phyloP scores from a whole-genome alignment of 2,329 filamentous ascomycete genomes.

The Thielaviopsis ethacetica region DNA sequence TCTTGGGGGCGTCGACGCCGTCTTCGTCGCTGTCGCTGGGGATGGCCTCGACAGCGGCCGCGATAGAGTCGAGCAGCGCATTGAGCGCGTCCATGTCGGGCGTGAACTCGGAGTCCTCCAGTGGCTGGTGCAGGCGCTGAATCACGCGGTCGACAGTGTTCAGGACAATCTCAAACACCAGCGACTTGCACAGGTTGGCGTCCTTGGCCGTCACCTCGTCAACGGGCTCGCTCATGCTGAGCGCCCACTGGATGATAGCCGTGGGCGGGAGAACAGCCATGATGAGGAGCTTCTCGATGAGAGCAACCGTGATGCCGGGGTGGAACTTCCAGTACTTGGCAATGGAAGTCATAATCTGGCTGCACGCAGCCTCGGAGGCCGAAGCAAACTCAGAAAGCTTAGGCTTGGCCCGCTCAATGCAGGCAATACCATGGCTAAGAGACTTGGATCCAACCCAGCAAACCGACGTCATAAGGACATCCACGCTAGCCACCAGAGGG shows the following conservation, averaged over 20 bases:
- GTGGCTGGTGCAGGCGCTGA: slow-evolving; percentile 4
- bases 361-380: slow-evolving; percentile 56
- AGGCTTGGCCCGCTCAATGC: slow-evolving; percentile 88
- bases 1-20: slow-evolving; percentile 31
- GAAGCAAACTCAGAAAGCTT: slow-evolving; percentile 66
- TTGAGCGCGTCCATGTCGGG: background rate
- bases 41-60: slow-evolving; percentile 53
- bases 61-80: slow-evolving; percentile 35
- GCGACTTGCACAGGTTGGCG: slow-evolving; percentile 51
- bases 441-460: slow-evolving; percentile 92
- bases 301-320: slow-evolving; percentile 77
- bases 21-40: slow-evolving; percentile 54
- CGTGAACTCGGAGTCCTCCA: slow-evolving; percentile 6
- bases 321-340: slow-evolving; percentile 89
- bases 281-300: slow-evolving; percentile 92
- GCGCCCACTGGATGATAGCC: slow-evolving; percentile 78
- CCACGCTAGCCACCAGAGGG: slow-evolving; percentile 70
- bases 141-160: slow-evolving; percentile 49
- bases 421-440: slow-evolving; percentile 85
- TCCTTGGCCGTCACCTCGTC: slow-evolving; percentile 36
- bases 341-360: slow-evolving; percentile 80
- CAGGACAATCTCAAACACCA: slow-evolving; percentile 79
- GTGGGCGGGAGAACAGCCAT: slow-evolving; percentile 84
- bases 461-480: slow-evolving; percentile 85
- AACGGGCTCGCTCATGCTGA: slow-evolving; percentile 37